Percentiles rank a stretch among this genome's conserved stretches.
These are phyloP conservation scores for Brassica rapa DNA, from an alignment of 345 rosid species.

Conservation along the genomic window DNA sequence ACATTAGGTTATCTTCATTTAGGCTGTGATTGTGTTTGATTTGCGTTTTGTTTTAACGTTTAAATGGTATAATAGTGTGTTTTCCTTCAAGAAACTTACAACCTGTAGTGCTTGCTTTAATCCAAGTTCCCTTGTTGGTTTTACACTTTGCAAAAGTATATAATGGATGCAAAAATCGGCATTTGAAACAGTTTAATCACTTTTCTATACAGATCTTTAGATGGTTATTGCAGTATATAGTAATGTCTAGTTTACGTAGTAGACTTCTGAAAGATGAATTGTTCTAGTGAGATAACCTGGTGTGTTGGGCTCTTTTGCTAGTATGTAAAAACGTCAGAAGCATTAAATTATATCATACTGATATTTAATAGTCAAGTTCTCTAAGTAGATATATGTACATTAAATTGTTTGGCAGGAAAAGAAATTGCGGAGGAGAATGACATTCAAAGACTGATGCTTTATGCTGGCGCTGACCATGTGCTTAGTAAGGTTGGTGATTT, in stretches of 20 bases:
- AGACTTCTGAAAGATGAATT: constrained; percentile 1
- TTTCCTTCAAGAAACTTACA: too few relatives aligned
- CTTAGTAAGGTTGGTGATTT: constrained; percentile 71
- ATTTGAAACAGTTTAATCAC: too few relatives aligned
- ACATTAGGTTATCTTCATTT: constrained; percentile 1
- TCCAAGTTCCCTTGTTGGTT: too few relatives aligned
- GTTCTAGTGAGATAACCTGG: constrained; percentile 3
- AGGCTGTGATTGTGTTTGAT: not conserved
- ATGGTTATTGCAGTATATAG: not conserved
- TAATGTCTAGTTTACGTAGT: constrained; percentile 1
- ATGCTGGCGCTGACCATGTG: constrained; percentile 69
- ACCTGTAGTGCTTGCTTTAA: too few relatives aligned
- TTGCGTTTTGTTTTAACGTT: not conserved
- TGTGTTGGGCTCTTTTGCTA: constrained; percentile 7
- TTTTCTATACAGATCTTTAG: not conserved
- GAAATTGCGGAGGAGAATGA: constrained; percentile 58
- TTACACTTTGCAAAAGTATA: too few relatives aligned
- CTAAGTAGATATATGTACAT: constrained; percentile 3
- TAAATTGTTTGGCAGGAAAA: constrained; percentile 53
- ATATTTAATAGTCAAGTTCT: not conserved
- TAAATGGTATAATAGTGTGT: not conserved
- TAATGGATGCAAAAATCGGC: too few relatives aligned
- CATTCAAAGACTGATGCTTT: constrained; percentile 58
- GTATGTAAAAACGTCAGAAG: not conserved
- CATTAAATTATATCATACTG: not conserved